Evolutionary conservation across 2,329 filamentous ascomycete species (phyloP), one percentile per base, ranked within the genome.

Genomic region (Neonectria magnoliae): DNA sequence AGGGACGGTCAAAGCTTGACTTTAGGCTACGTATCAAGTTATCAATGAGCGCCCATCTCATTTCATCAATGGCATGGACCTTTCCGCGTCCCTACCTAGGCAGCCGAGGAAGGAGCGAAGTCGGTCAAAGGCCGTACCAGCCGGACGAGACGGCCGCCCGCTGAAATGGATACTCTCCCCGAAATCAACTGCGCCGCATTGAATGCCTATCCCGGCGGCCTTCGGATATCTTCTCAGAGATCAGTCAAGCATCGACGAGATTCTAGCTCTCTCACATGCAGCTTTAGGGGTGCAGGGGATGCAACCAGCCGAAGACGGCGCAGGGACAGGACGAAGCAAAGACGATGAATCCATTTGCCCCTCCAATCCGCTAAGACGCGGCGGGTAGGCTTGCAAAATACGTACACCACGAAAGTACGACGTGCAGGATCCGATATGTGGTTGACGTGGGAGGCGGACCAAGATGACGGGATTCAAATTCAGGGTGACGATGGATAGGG

Each of bases 391-490:
- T 38, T 50, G 13, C 47, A 38, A 45, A 18, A n/a, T 53, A 50
- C 20, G 41, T 60, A 25, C 16, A 55, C 33, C 42, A 27, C 45
- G 8, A n/a, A 4, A 4, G 16, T 8, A 22, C 14, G 18, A 45
- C 7, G 44, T 25, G 27, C 22, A 16, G 44, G 16, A 48, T 48
- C 44, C 5, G 38, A 64, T 63, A 62, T 63, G 55, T 58, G 57
- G 38, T 65, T 71, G 68, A 69, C 51, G 60, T 68, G 64, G 52
- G 70, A 68, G 66, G 64, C 58, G 62, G 57, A 27, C 56, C 51
- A 57, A 62, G n/a, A 20, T 57, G 60, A 65, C 57, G 52, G 45
- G 54, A 64, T 53, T 36, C 57, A 63, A 57, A 42, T 38, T 57
- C 57, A 58, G 47, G 45, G 58, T 64, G 57, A 66, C 57, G 62